Evolutionary conservation across 306 rosid genomes (phyloP), one percentile per base, ranked within the genome.

Genomic region (Inga laurina): DNA sequence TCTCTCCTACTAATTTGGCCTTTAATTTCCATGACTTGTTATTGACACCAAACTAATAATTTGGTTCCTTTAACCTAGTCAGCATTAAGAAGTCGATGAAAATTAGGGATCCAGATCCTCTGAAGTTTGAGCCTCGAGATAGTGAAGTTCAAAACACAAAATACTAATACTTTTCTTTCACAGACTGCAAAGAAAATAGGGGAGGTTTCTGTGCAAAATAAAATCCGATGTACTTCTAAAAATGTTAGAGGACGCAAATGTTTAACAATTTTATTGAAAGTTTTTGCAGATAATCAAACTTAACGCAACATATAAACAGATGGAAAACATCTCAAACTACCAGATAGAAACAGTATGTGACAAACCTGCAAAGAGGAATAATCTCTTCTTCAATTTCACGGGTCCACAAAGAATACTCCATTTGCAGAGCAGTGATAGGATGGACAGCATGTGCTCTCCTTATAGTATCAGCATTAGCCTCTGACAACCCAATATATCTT

Each of bases 351-450:
- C 37, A 30, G 41, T 32, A 11, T 27, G 70, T 13, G 70, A 30
- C 39, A 64, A 76, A 93, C 95, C 92, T 74, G 91, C 95, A 93
- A 18, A 91, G 83, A 46, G 97, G 93, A 85, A 91, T 79, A n/a
- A 93, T 87, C 49, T 88, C 91, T 61, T 90, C 83, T 86, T 93
- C 93, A 70, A 87, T 90, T 8, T 93, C 95, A 80, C 95, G 89
- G 37, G 76, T 56, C 91, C 94, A 93, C 18, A 91, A 43, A 39
- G 97, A 93, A 82, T 88, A 91, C 85, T 91, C 97, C 94, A 90
- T 93, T 84, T 93, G 85, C 74, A 91, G 75, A 70, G 95, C 95
- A 69, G 95, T 93, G 81, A 93, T 88, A 73, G 94, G 95, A 84
- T 93, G 93, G 80, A 93, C 92, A 7, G 90, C 84, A 22, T 93